Conservation (phyloP, 306 rosid genomes). For the Benincasa hispida region DNA sequence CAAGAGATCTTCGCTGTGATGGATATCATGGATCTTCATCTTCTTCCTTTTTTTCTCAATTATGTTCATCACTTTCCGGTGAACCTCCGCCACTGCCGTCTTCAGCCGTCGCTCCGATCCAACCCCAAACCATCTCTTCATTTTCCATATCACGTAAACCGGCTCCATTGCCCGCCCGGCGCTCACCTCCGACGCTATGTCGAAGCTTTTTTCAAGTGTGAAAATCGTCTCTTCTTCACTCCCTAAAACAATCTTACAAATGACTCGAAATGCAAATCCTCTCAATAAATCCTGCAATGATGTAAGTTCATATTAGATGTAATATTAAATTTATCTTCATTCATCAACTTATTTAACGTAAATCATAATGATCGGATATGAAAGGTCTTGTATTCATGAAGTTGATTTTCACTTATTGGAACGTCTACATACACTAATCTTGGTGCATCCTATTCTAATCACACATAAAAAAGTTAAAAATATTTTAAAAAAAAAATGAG, state of each 20-base stretch:
- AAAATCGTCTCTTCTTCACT: constrained; percentile 20
- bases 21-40: neutral
- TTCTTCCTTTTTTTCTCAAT: constrained; percentile 30
- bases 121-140: constrained; percentile 54
- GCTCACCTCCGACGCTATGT: constrained; percentile 53
- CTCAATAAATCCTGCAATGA: constrained; percentile 34
- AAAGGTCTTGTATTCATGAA: too few species aligned
- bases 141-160: constrained; percentile 52
- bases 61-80: constrained; percentile 33
- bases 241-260: constrained; percentile 50
- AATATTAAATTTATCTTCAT: too few species aligned
- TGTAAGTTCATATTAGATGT: too few species aligned
- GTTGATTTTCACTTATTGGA: too few species aligned
- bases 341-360: too few species aligned
- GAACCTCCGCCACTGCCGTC: constrained; percentile 43
- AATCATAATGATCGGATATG: too few species aligned
- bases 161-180: constrained; percentile 72
- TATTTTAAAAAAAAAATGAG: too few species aligned
- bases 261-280: constrained; percentile 55
- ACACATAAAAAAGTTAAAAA: too few species aligned
- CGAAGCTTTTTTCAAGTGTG: constrained; percentile 40
- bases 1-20: constrained; percentile 40
- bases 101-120: constrained; percentile 59
- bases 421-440: too few species aligned
- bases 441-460: too few species aligned